A percentile compares a stretch with the other conserved stretches of the same genome.
phyloP scores from a whole-genome alignment of 345 rosid species.

The Bruguiera gymnorhiza region DNA sequence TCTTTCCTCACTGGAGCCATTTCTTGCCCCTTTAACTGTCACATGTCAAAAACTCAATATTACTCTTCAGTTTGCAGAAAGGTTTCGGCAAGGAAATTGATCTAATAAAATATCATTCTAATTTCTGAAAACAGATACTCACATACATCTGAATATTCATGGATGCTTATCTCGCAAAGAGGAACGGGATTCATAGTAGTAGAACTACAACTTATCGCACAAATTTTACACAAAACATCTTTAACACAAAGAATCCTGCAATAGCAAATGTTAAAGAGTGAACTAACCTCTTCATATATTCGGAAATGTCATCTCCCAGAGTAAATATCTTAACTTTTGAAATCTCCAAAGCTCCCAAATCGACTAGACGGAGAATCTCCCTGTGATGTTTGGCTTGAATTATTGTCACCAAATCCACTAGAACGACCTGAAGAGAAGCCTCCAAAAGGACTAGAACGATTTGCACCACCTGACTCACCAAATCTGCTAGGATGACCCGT shows the following conservation, averaged over 20 bases:
- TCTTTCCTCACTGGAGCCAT: background rate
- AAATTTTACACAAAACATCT: background rate
- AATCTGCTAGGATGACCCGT: conserved; percentile 18
- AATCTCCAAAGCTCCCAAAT: conserved; percentile 28
- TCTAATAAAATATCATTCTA: no score
- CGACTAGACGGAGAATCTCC: background rate
- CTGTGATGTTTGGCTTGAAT: background rate
- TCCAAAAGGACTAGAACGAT: conserved; percentile 39
- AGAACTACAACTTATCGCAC: background rate
- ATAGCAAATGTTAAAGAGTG: background rate
- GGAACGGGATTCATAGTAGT: no score
- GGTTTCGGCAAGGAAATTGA: no score
- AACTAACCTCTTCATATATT: conserved; percentile 5
- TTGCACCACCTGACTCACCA: conserved; percentile 26
- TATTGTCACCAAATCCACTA: background rate
- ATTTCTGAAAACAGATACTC: no score
- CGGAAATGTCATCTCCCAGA: conserved; percentile 1
- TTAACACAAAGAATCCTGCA: background rate
- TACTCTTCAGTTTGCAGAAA: no score
- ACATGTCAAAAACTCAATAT: background rate
- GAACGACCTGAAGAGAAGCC: background rate
- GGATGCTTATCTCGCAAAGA: no score
- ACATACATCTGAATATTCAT: no score
- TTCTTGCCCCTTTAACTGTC: background rate
- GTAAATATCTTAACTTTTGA: background rate